Evolutionary conservation across 1,139 yeast genomes (phyloP).

Genomic region (Protomyces macrosporus): DNA sequence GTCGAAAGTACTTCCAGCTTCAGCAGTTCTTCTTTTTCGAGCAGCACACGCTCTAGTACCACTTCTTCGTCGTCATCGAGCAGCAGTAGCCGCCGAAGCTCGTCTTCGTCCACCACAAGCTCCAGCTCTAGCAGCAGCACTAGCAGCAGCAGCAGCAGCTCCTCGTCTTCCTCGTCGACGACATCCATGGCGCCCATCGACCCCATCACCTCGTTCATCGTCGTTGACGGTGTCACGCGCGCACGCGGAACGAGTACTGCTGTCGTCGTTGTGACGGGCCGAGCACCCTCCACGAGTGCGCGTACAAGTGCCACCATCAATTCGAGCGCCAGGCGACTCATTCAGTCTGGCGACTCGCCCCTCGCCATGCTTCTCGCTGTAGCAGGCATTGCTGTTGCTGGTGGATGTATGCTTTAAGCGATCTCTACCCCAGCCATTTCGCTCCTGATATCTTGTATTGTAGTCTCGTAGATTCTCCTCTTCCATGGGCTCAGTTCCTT

Average conservation of each 20-base stretch:
- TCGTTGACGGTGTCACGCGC: slow-evolving; percentile 6
- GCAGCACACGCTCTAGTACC: neutral
- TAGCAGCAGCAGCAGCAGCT: neutral
- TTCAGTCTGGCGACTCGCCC: neutral
- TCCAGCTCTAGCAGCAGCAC: neutral
- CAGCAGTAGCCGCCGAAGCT: neutral
- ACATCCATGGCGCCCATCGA: neutral
- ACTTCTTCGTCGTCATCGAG: neutral
- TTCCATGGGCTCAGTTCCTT: too few relatives aligned
- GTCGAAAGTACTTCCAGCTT: neutral
- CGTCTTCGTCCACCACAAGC: neutral
- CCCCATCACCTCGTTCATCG: slow-evolving; percentile 12
- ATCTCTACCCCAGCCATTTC: too few relatives aligned
- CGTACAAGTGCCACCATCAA: slow-evolving; percentile 1
- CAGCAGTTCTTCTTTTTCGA: neutral
- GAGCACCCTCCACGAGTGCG: neutral
- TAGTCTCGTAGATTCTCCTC: too few relatives aligned
- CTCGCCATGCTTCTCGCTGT: neutral
- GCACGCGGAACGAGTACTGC: slow-evolving; percentile 12
- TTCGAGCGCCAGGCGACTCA: neutral
- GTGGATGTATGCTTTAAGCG: neutral
- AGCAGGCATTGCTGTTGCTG: neutral
- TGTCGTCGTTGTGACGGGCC: slow-evolving; percentile 6
- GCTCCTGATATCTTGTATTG: too few relatives aligned
- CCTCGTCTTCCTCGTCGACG: neutral